Conservation (phyloP, 2,329 filamentous ascomycete species). For the Arachnomyces sp. region DNA sequence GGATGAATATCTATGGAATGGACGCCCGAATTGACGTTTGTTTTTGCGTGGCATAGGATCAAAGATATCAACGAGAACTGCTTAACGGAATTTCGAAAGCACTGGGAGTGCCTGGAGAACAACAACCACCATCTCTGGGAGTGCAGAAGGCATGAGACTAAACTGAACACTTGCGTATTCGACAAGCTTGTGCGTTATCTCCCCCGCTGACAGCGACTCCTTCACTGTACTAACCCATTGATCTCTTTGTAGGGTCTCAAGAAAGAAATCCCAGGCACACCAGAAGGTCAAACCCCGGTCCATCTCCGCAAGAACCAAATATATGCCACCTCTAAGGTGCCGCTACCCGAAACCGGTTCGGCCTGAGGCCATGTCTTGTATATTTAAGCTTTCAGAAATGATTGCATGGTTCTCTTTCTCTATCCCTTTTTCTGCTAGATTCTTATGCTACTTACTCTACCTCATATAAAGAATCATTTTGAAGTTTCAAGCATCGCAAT, state of each 20-base stretch:
- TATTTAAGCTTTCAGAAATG: constrained; percentile 27
- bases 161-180: constrained; percentile 89
- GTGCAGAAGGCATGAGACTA: constrained; percentile 79
- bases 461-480: constrained; percentile 2
- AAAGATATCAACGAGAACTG: constrained; percentile 96
- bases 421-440: constrained; percentile 3
- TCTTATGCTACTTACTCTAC: neutral
- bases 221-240: constrained; percentile 3
- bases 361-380: constrained; percentile 21
- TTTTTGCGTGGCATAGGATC: constrained; percentile 49
- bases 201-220: neutral
- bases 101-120: constrained; percentile 94
- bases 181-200: constrained; percentile 72
- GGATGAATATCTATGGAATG: neutral
- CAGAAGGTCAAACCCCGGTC: constrained; percentile 60
- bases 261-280: constrained; percentile 69
- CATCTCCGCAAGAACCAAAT: constrained; percentile 56
- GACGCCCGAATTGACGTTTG: neutral
- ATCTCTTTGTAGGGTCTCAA: constrained; percentile 57
- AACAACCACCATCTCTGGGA: constrained; percentile 98
- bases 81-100: constrained; percentile 77
- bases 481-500: neutral
- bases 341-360: constrained; percentile 26
- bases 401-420: constrained; percentile 18
- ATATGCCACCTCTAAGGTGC: constrained; percentile 33